A percentile compares a stretch with the other conserved stretches of the same genome.
Conservation (phyloP, 192 early-diverging fungal species). For the Paraglomus brasilianum region DNA sequence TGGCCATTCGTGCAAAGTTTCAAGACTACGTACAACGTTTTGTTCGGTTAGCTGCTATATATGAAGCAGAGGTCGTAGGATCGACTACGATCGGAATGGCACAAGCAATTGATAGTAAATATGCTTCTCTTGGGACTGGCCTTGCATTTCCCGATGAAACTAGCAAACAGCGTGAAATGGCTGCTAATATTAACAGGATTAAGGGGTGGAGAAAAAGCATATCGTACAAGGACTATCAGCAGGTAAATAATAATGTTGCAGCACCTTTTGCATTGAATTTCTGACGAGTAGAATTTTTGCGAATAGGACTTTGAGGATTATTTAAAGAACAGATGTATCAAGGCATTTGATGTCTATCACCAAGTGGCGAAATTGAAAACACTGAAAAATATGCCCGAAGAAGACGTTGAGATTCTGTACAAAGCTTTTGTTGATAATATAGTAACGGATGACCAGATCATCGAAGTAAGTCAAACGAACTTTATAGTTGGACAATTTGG, state of each 20-base stretch:
- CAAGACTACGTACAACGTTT: constrained; percentile 86
- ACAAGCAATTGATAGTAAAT: constrained; percentile 45
- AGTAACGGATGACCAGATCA: constrained; percentile 72
- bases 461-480: constrained; percentile 53
- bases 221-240: constrained; percentile 68
- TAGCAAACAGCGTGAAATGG: constrained; percentile 64
- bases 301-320: constrained; percentile 60
- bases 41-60: constrained; percentile 73
- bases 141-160: constrained; percentile 71
- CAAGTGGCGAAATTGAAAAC: constrained; percentile 60
- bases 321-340: constrained; percentile 56
- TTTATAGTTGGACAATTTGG: not conserved
- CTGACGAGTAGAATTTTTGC: not conserved
- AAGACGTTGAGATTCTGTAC: constrained; percentile 69
- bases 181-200: constrained; percentile 70
- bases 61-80: constrained; percentile 69
- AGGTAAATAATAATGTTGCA: constrained; percentile 39
- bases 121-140: constrained; percentile 62
- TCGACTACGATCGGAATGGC: constrained; percentile 59
- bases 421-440: constrained; percentile 65
- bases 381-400: constrained; percentile 49
- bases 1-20: constrained; percentile 82
- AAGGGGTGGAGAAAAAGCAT: constrained; percentile 85
- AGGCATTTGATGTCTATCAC: constrained; percentile 69
- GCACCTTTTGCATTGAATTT: not conserved